Conservation (phyloP, 176 grass and related monocot genomes). For the Urochloa ruziziensis region DNA sequence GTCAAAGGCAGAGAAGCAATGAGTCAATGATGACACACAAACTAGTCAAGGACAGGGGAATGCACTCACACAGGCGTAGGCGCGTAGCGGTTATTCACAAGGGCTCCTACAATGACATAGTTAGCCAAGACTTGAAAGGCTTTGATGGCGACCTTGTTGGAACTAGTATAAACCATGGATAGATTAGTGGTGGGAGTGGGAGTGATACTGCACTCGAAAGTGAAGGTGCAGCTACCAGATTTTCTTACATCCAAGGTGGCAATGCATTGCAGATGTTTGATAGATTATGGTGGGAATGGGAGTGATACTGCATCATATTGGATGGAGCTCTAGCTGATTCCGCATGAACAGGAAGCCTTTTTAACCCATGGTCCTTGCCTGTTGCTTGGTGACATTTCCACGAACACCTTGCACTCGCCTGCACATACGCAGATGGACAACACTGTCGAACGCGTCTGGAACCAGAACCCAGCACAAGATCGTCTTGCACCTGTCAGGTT, state of each 20-base stretch:
- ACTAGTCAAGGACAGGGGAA: background rate
- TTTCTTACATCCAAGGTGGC: background rate
- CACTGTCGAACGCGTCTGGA: no score
- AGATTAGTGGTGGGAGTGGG: background rate
- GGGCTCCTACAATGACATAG: background rate
- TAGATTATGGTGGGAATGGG: no score
- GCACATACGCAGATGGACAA: no score
- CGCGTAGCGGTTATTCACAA: background rate
- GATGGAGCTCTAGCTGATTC: no score
- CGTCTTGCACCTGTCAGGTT: no score
- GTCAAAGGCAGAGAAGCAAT: background rate
- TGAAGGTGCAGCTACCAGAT: background rate
- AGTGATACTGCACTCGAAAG: background rate
- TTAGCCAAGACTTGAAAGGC: background rate
- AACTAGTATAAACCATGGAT: background rate
- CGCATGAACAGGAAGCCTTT: no score
- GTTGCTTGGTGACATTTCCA: no score
- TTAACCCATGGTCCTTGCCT: no score
- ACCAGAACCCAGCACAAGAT: no score
- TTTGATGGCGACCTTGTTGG: background rate
- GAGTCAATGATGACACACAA: no score
- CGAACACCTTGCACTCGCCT: no score
- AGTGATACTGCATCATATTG: no score
- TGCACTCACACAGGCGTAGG: background rate
- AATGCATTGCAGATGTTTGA: background rate